These are phyloP conservation scores for Penicillium fuscoglaucum DNA, from an alignment of 2,329 filamentous ascomycete species.

Conservation along the genomic window DNA sequence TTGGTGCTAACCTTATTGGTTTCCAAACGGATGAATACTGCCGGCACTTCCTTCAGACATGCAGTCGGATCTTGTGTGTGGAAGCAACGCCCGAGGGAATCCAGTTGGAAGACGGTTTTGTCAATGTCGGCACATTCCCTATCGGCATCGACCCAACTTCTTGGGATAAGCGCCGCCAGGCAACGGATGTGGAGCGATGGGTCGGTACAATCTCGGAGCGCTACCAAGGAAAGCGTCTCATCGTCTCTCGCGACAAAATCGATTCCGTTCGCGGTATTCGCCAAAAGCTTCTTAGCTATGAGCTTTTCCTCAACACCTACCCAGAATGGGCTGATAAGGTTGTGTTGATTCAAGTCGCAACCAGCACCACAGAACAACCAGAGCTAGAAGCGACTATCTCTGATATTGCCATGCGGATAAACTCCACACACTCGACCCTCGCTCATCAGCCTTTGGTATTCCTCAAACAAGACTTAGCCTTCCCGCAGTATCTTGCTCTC, in stretches of 20 bases:
- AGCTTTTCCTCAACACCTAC: conserved; percentile 91
- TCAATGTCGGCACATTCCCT: conserved; percentile 79
- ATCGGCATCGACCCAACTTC: conserved; percentile 89
- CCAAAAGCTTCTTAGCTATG: conserved; percentile 88
- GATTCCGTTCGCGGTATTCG: conserved; percentile 89
- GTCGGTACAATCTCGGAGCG: conserved; percentile 76
- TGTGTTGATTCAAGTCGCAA: conserved; percentile 89
- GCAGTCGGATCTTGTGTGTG: conserved; percentile 84
- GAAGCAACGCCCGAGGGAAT: conserved; percentile 87
- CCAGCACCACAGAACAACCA: conserved; percentile 82
- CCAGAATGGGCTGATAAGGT: conserved; percentile 85
- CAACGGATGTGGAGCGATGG: conserved; percentile 74
- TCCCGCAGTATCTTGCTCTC: conserved; percentile 88
- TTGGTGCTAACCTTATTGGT: conserved; percentile 87
- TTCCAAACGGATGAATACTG: conserved; percentile 95
- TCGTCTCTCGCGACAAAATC: conserved; percentile 91
- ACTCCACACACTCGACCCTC: conserved; percentile 85
- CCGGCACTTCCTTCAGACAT: conserved; percentile 92
- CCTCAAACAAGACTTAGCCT: conserved; percentile 90
- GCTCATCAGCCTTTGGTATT: conserved; percentile 92
- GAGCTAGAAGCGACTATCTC: conserved; percentile 86
- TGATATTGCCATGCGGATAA: conserved; percentile 92
- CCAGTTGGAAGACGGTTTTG: conserved; percentile 87
- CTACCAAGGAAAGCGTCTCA: conserved; percentile 84
- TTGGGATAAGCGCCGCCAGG: conserved; percentile 68